Conservation (phyloP, 352 stramenopile genomes). For the Pythium aphanidermatum region DNA sequence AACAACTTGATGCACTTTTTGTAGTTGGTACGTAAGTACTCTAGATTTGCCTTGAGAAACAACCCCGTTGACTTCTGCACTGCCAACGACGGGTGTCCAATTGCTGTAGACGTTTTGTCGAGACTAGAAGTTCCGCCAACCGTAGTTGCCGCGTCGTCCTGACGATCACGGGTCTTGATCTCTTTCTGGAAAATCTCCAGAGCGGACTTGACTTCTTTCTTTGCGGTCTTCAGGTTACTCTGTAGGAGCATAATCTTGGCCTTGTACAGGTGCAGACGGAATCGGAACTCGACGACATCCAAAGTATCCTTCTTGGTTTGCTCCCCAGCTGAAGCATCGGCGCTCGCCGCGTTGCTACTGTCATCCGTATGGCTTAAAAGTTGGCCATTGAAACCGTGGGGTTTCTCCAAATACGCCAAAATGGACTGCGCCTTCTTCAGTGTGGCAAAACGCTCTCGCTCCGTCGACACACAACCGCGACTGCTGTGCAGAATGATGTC, state of each 20-base stretch:
- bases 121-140: conserved; percentile 27
- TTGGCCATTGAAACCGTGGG: conserved; percentile 85
- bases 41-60: conserved; percentile 91
- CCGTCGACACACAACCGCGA: conserved; percentile 73
- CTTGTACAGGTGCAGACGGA: conserved; percentile 90
- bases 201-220: conserved; percentile 91
- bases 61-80: conserved; percentile 86
- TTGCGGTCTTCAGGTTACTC: conserved; percentile 83
- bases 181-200: conserved; percentile 92
- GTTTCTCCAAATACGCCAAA: conserved; percentile 86
- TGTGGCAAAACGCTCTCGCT: conserved; percentile 57
- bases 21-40: conserved; percentile 93
- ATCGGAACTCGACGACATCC: conserved; percentile 85
- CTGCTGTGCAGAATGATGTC: conserved; percentile 90
- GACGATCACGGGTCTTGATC: conserved; percentile 54
- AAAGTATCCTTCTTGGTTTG: conserved; percentile 50
- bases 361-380: conserved; percentile 37
- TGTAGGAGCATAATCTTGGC: conserved; percentile 88
- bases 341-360: conserved; percentile 9
- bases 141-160: conserved; percentile 18
- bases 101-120: conserved; percentile 69
- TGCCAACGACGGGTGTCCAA: conserved; percentile 68
- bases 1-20: conserved; percentile 93
- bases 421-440: conserved; percentile 85
- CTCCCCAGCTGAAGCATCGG: conserved; percentile 31